Conservation (phyloP, 495 filamentous ascomycete genomes). For the Aspergillus sparsus region DNA sequence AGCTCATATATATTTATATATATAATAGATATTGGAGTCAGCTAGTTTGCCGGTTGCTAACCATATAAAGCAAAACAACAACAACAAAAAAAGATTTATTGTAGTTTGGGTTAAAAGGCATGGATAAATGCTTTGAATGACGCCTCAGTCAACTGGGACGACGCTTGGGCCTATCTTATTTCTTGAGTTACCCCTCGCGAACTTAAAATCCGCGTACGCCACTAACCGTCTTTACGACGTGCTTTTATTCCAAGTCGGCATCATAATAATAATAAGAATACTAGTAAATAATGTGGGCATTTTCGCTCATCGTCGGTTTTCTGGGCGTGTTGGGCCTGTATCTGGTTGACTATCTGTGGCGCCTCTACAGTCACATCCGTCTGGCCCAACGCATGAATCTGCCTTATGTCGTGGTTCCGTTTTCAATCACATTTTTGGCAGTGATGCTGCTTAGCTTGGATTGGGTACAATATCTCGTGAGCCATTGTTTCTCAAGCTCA, state of each 20-base stretch:
- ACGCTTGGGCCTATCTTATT: no score
- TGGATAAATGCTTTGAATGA: no score
- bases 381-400: conserved; percentile 28
- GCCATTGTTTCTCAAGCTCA: conserved; percentile 15
- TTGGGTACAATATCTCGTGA: conserved; percentile 16
- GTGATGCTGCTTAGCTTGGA: conserved; percentile 17
- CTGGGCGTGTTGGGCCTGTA: conserved; percentile 6
- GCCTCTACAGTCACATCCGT: conserved; percentile 31
- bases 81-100: no score
- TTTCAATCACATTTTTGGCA: conserved; percentile 35
- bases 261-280: not conserved
- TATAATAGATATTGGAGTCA: no score
- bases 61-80: no score
- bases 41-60: no score
- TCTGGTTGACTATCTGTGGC: not conserved
- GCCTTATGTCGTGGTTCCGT: conserved; percentile 39
- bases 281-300: not conserved
- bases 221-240: conserved; percentile 4
- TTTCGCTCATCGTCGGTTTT: conserved; percentile 10
- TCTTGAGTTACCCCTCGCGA: no score
- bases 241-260: not conserved
- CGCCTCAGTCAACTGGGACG: no score
- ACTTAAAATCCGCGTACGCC: no score
- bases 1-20: no score
- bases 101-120: no score